These are phyloP conservation scores for Fusarium aywerte DNA, from an alignment of 2,329 filamentous ascomycete species.

Conservation along the genomic window DNA sequence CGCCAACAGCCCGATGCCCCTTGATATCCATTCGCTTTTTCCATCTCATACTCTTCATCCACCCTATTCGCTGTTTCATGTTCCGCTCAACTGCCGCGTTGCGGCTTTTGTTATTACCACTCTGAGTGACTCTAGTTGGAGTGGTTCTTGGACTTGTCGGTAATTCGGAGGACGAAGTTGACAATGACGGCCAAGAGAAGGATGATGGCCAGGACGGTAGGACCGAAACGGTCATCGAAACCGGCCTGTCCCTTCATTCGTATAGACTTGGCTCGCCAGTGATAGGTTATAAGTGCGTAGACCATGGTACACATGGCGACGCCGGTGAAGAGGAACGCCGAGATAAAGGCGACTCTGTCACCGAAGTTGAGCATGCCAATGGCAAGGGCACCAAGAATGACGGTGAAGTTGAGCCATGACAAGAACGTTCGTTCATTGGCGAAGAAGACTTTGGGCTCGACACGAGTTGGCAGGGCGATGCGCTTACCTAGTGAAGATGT, in stretches of 20 bases:
- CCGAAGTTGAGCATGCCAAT: slow-evolving; percentile 99
- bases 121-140: slow-evolving; percentile 26
- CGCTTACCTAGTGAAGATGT: slow-evolving; percentile 79
- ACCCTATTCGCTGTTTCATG: background rate
- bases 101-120: background rate
- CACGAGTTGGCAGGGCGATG: slow-evolving; percentile 95
- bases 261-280: slow-evolving; percentile 96
- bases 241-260: slow-evolving; percentile 90
- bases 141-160: slow-evolving; percentile 55
- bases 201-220: slow-evolving; percentile 87
- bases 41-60: background rate
- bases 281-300: slow-evolving; percentile 94
- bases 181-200: slow-evolving; percentile 90
- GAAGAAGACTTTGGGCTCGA: slow-evolving; percentile 99
- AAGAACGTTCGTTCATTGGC: slow-evolving; percentile 99
- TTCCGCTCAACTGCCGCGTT: background rate
- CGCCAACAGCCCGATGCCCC: slow-evolving; percentile 34
- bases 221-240: slow-evolving; percentile 95
- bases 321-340: slow-evolving; percentile 90
- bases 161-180: slow-evolving; percentile 89
- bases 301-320: slow-evolving; percentile 96
- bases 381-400: slow-evolving; percentile 95
- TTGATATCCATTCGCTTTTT: slow-evolving; percentile 7
- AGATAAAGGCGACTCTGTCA: slow-evolving; percentile 92
- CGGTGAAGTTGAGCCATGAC: slow-evolving; percentile 99